Evolutionary conservation across 2,329 filamentous ascomycete species (phyloP), one percentile per base, ranked within the genome.

Genomic region (Fusarium liriodendri): DNA sequence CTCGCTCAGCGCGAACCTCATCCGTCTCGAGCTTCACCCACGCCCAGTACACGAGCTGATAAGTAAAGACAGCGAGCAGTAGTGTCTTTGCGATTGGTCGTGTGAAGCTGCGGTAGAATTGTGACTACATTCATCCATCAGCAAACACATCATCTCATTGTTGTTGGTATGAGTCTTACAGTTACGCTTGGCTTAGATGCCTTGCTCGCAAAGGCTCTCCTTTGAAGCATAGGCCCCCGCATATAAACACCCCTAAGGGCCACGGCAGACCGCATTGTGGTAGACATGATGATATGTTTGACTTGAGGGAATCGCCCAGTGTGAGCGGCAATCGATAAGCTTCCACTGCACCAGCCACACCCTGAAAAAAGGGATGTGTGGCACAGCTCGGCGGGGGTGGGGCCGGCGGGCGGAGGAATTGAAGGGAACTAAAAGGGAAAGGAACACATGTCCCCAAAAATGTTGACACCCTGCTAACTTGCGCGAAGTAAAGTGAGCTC

Each of bases 21-120:
- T 94, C 87, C 37, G 89, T 88, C 82, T 95, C 94, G 60, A 96
- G 86, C 82, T 92, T 94, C 40, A 89, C 80, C 94, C 94, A 97
- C 16, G 84, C 84, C 85, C 90, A 94, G 83, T 95, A 96, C 16
- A 88, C 83, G n/a, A 93, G 77, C 83, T 97, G 94, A 81, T 96
- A 97, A 2, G 92, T 93, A 79, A 94, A 91, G 64, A 95, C 88
- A 63, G 94, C 93, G 79, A 93, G 88, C 40, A 96, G 87, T 74
- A 94, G 89, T 63, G 91, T 91, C 84, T 95, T 96, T 62, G 90
- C 88, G 54, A 96, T 86, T 4, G 94, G 93, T 2, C 92, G 88
- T 42, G 91, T 90, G 79, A 95, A 95, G 16, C 90, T 90, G 79
- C 90, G 92, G 86, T 95, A 96, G 84, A 95, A 95, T 55, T 87